These are phyloP conservation scores for Boletus subparvulus DNA, from an alignment of 768 basidiomycete species.

Conservation along the genomic window DNA sequence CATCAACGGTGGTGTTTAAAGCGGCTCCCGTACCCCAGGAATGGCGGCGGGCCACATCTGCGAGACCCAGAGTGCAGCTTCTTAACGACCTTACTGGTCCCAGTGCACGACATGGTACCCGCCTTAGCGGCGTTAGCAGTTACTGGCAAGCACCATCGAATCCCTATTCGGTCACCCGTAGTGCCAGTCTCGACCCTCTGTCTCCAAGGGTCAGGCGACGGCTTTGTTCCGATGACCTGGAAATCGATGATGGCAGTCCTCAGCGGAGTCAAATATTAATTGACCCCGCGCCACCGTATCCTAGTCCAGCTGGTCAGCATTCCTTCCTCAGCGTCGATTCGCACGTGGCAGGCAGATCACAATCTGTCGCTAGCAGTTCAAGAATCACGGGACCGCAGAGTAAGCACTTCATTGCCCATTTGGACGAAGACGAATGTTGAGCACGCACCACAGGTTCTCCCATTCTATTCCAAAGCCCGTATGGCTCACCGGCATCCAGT, in stretches of 20 bases:
- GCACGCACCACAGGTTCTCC: slow-evolving; percentile 9
- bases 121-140: background rate
- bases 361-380: slow-evolving; percentile 10
- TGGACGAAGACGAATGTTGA: background rate
- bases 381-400: slow-evolving; percentile 9
- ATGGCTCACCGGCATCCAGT: slow-evolving; percentile 12
- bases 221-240: slow-evolving; percentile 10
- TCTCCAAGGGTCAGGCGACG: slow-evolving; percentile 7
- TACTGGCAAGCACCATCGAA: background rate
- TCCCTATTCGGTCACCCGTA: background rate
- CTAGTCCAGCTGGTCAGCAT: slow-evolving; percentile 6
- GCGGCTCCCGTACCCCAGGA: slow-evolving; percentile 45
- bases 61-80: slow-evolving; percentile 17
- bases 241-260: background rate
- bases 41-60: slow-evolving; percentile 12
- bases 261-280: background rate
- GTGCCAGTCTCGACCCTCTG: slow-evolving; percentile 12
- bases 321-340: background rate
- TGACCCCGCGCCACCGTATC: slow-evolving; percentile 36
- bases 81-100: slow-evolving; percentile 1
- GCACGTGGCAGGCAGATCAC: slow-evolving; percentile 1
- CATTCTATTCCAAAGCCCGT: background rate
- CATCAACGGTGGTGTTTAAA: slow-evolving; percentile 70
- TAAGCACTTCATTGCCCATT: background rate
- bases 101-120: background rate